Evolutionary conservation across 2,329 filamentous ascomycete genomes (phyloP).

Genomic region (Apiospora aurea): DNA sequence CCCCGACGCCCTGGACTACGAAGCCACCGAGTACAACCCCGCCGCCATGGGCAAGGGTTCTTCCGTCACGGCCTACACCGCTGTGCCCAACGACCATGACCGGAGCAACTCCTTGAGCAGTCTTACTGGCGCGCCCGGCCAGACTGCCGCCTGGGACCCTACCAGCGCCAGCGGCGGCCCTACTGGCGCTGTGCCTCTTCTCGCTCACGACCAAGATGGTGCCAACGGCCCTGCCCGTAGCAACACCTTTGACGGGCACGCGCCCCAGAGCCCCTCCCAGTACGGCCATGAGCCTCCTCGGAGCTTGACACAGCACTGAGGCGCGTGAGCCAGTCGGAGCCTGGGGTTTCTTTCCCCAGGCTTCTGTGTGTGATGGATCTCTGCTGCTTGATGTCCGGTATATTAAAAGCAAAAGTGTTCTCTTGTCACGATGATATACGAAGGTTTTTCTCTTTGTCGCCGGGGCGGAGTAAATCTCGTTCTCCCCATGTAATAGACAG

Average conservation of each 20-base stretch:
- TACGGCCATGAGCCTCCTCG: conserved; percentile 36
- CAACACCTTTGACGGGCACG: conserved; percentile 33
- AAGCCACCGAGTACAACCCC: conserved; percentile 48
- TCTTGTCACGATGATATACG: not conserved
- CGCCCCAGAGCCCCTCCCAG: conserved; percentile 34
- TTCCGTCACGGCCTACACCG: conserved; percentile 41
- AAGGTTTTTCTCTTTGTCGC: not conserved
- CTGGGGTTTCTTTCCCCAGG: too few species aligned
- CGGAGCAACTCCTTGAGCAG: conserved; percentile 36
- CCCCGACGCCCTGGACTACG: conserved; percentile 52
- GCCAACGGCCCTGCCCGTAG: conserved; percentile 29
- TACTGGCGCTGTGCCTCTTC: conserved; percentile 30
- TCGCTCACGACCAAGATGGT: not conserved
- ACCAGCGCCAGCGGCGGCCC: conserved; percentile 35
- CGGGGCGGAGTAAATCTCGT: not conserved
- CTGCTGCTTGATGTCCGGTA: conserved; percentile 8
- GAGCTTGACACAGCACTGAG: conserved; percentile 35
- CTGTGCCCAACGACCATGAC: conserved; percentile 38
- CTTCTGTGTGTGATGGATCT: not conserved
- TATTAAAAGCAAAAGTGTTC: conserved; percentile 13
- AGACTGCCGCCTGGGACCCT: conserved; percentile 38
- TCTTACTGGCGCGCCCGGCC: conserved; percentile 34
- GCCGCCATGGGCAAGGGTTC: conserved; percentile 42
- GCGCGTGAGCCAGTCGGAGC: conserved; percentile 8
- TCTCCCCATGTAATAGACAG: conserved; percentile 9